Conservation (phyloP, 2,329 filamentous ascomycete genomes). For the Pyricularia grisea region DNA sequence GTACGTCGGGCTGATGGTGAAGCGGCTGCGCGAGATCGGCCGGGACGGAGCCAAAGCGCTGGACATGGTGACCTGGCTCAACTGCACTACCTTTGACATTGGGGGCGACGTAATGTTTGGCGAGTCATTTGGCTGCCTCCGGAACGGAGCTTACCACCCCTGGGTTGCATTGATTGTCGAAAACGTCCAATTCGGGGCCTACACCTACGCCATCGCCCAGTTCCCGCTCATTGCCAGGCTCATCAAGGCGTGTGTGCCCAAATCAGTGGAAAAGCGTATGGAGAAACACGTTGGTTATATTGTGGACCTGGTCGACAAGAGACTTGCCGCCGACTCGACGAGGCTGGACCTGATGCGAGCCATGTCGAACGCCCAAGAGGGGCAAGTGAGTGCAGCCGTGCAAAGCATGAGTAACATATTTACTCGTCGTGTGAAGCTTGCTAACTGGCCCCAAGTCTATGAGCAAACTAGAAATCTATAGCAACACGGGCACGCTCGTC, state of each 20-base stretch:
- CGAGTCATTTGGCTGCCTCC: slow-evolving; percentile 10
- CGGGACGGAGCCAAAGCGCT: slow-evolving; percentile 7
- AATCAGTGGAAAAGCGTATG: background rate
- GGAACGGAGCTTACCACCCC: slow-evolving; percentile 8
- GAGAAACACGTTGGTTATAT: background rate
- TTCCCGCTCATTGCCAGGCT: background rate
- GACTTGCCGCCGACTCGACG: slow-evolving; percentile 1
- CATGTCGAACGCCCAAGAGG: slow-evolving; percentile 1
- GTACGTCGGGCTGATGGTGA: slow-evolving; percentile 11
- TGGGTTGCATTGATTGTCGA: slow-evolving; percentile 11
- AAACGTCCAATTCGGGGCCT: background rate
- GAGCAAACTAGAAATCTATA: background rate
- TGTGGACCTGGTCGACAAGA: background rate
- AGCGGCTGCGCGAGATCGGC: slow-evolving; percentile 7
- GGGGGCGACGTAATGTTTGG: slow-evolving; percentile 12
- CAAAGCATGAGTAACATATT: too few relatives aligned
- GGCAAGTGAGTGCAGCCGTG: background rate
- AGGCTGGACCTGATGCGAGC: slow-evolving; percentile 10
- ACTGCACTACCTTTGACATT: slow-evolving; percentile 13
- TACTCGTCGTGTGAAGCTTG: too few relatives aligned
- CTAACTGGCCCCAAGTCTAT: too few relatives aligned
- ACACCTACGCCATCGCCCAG: slow-evolving; percentile 2
- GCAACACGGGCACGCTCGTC: slow-evolving; percentile 6
- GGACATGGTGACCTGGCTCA: slow-evolving; percentile 16
- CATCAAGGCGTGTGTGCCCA: background rate